These are phyloP conservation scores for Plectosphaerella cucumerina DNA, from an alignment of 2,329 filamentous ascomycete genomes.

Conservation along the genomic window DNA sequence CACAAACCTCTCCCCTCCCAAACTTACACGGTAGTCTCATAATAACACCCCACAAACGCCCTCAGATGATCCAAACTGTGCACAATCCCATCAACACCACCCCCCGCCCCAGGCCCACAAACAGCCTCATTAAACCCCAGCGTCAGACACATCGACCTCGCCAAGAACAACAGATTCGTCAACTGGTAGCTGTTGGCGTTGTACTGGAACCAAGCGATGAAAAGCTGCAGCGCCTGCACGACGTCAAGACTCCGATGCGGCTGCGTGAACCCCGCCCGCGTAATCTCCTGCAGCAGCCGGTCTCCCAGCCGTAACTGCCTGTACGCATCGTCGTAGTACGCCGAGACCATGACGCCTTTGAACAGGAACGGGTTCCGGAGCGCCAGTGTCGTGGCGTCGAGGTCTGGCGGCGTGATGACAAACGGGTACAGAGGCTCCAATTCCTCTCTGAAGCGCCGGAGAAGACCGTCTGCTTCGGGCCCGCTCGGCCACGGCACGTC, in stretches of 20 bases:
- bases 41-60: slow-evolving; percentile 45
- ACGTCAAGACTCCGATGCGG: slow-evolving; percentile 41
- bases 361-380: slow-evolving; percentile 39
- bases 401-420: slow-evolving; percentile 31
- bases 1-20: too few species aligned
- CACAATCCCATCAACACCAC: slow-evolving; percentile 14
- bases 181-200: slow-evolving; percentile 45
- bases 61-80: slow-evolving; percentile 37
- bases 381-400: slow-evolving; percentile 31
- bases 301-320: slow-evolving; percentile 39
- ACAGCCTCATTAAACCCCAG: slow-evolving; percentile 30
- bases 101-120: slow-evolving; percentile 10
- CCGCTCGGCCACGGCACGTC: slow-evolving; percentile 35
- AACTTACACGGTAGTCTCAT: slow-evolving; percentile 43
- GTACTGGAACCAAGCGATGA: slow-evolving; percentile 45
- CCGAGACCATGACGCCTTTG: slow-evolving; percentile 44
- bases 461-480: slow-evolving; percentile 33
- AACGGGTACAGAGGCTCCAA: slow-evolving; percentile 39
- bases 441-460: slow-evolving; percentile 29
- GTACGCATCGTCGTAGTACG: slow-evolving; percentile 35
- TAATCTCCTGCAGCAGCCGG: slow-evolving; percentile 38
- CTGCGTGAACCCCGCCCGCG: slow-evolving; percentile 31
- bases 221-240: slow-evolving; percentile 40
- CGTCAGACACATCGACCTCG: slow-evolving; percentile 39
- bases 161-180: slow-evolving; percentile 44